Percentiles rank a stretch among this genome's conserved stretches.
phyloP scores from a whole-genome alignment of 257 asterid genomes.

The Solanum raphanifolium region DNA sequence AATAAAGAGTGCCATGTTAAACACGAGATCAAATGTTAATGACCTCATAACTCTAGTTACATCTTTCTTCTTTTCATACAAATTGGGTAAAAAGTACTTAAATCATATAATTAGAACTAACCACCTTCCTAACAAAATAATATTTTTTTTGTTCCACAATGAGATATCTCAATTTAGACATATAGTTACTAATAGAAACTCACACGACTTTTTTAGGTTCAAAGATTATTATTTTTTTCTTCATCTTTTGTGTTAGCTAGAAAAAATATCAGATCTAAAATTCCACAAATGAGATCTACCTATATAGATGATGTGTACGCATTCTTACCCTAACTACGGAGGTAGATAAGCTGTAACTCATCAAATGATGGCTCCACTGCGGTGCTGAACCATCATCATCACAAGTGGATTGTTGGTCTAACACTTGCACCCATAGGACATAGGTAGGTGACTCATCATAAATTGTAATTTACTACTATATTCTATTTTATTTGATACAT shows the following conservation, averaged over 20 bases:
- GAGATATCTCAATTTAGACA: too few relatives aligned
- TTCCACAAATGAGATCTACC: too few relatives aligned
- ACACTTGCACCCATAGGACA: neutral
- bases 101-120: neutral
- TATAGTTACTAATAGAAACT: too few relatives aligned
- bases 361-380: neutral
- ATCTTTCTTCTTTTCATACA: neutral
- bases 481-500: neutral
- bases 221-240: too few relatives aligned
- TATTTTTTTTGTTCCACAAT: too few relatives aligned
- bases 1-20: neutral
- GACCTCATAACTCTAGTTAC: neutral
- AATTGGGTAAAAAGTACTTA: neutral
- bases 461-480: neutral
- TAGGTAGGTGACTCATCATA: neutral
- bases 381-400: neutral
- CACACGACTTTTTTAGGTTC: too few relatives aligned
- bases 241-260: too few relatives aligned
- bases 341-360: neutral
- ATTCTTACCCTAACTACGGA: too few relatives aligned
- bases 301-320: neutral
- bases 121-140: neutral
- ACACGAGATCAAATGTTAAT: neutral
- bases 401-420: neutral
- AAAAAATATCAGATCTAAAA: too few relatives aligned